Conservation (phyloP, 768 basidiomycete species). For the Boletus sp. region DNA sequence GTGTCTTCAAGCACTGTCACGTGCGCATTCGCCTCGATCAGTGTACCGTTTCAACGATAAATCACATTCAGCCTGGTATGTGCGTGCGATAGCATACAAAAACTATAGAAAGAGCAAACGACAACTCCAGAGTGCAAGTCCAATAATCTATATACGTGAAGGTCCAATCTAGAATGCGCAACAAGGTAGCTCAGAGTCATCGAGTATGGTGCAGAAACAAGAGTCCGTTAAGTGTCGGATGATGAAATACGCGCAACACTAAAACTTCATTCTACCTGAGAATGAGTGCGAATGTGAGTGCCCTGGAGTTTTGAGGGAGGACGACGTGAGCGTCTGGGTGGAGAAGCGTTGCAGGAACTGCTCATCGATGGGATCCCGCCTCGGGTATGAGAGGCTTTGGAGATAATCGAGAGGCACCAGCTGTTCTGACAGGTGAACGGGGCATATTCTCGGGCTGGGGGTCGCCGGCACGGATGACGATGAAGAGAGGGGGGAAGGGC, state of each 20-base stretch:
- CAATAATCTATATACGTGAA: constrained; percentile 30
- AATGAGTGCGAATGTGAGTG: constrained; percentile 20
- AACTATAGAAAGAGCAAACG: constrained; percentile 10
- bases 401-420: constrained; percentile 67
- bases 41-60: constrained; percentile 2
- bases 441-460: constrained; percentile 31
- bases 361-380: constrained; percentile 64
- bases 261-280: constrained; percentile 28
- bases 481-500: constrained; percentile 36
- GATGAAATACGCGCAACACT: background rate
- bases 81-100: constrained; percentile 24
- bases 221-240: background rate
- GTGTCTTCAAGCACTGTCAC: constrained; percentile 2
- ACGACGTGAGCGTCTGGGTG: constrained; percentile 25
- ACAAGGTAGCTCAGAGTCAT: constrained; percentile 11
- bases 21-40: background rate
- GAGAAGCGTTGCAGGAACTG: constrained; percentile 60
- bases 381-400: constrained; percentile 50
- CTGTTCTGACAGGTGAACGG: constrained; percentile 28
- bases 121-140: constrained; percentile 26
- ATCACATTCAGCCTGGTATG: constrained; percentile 18
- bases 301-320: constrained; percentile 17
- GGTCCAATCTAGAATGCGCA: constrained; percentile 23
- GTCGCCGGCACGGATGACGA: constrained; percentile 40
- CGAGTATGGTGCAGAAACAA: constrained; percentile 2